These are phyloP conservation scores for Sungouiella thailandica DNA, from an alignment of 805 yeast genomes.

Conservation along the genomic window DNA sequence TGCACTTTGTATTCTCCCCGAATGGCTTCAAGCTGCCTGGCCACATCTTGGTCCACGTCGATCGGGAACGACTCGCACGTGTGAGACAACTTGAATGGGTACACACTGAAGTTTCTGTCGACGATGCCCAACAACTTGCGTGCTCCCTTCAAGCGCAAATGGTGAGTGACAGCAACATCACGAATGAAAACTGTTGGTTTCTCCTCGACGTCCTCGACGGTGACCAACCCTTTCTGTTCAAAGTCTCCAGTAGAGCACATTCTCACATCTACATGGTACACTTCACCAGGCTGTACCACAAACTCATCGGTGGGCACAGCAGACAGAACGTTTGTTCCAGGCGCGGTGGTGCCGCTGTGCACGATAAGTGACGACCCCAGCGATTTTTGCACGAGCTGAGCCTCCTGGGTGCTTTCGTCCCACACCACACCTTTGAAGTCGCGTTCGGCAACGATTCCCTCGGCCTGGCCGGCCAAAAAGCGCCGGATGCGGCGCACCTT, in stretches of 20 bases:
- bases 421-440: slow-evolving; percentile 90
- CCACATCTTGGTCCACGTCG: slow-evolving; percentile 26
- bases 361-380: slow-evolving; percentile 12
- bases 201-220: slow-evolving; percentile 62
- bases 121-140: slow-evolving; percentile 65
- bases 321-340: slow-evolving; percentile 29
- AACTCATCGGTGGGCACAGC: slow-evolving; percentile 78
- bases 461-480: slow-evolving; percentile 93
- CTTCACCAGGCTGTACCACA: slow-evolving; percentile 73
- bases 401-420: slow-evolving; percentile 80
- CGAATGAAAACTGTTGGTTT: slow-evolving; percentile 74
- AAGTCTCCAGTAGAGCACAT: slow-evolving; percentile 63
- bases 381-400: slow-evolving; percentile 40
- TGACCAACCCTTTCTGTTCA: slow-evolving; percentile 59
- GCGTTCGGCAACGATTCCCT: slow-evolving; percentile 84
- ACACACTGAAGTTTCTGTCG: slow-evolving; percentile 76
- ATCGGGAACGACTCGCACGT: slow-evolving; percentile 61
- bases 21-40: slow-evolving; percentile 40
- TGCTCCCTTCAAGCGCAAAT: slow-evolving; percentile 68
- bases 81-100: slow-evolving; percentile 84
- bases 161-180: slow-evolving; percentile 80
- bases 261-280: slow-evolving; percentile 75
- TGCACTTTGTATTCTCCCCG: slow-evolving; percentile 52
- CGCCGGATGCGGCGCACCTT: slow-evolving; percentile 88
- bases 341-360: slow-evolving; percentile 9